Evolutionary conservation across 129 eudicot species (phyloP), one percentile per base, ranked within the genome.

Genomic region (Tanacetum coccineum): DNA sequence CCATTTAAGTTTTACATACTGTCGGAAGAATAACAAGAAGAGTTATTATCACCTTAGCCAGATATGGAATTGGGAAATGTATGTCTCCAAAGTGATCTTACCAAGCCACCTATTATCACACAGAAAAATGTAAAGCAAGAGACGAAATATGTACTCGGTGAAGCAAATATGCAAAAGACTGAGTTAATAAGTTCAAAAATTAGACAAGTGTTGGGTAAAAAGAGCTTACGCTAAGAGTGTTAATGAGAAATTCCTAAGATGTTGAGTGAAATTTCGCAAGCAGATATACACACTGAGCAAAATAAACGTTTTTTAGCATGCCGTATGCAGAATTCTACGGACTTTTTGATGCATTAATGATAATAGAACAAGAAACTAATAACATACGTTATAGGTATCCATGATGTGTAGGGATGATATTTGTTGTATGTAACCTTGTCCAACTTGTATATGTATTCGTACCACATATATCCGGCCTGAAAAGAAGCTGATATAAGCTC

Each of bases 371-470:
- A 60, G 39, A 21, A 13, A 72, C 19, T 8, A n/a, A 60, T 22
- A 39, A 68, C 93, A 50, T 53, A 91, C 97, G 90, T 91, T 81
- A 91, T 91, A 20, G 97, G 97, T 57, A 91, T 91, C 97, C 97
- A 91, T 56, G 97, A 91, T 62, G 97, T 91, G 87, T 87, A 87
- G 30, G 97, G 97, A 78, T 91, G 97, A 67, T 72, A 82, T 81
- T 84, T 91, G 86, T 87, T 91, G 78, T 91, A 91, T 51, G 93
- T 66, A 74, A 81, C 78, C 59, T 82, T 91, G 83, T 91, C 97
- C 84, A 87, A 69, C 86, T 81, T 91, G 93, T 91, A 91, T 64
- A 87, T 83, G 73, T 67, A 87, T 65, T 91, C 95, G 30, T 82
- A 87, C 95, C 97, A 91, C 82, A 85, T 44, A 67, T 85, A 91